Conservation (phyloP, 768 basidiomycete genomes). For the Cantharellus anzutake region DNA sequence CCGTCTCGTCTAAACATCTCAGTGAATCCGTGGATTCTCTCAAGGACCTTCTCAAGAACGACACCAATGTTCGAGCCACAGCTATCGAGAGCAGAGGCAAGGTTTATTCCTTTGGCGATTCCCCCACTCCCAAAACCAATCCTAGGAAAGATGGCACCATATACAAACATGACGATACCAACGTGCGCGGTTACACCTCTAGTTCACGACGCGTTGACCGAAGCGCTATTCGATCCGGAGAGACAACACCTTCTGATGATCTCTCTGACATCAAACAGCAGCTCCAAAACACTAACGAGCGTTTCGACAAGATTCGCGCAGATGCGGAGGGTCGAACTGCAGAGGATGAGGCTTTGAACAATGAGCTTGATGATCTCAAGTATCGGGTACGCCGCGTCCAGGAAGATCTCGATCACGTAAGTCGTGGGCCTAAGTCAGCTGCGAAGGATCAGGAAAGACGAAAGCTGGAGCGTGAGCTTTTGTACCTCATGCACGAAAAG, state of each 20-base stretch:
- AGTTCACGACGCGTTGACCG: slow-evolving; percentile 73
- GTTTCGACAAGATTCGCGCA: slow-evolving; percentile 59
- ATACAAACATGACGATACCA: slow-evolving; percentile 61
- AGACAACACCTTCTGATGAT: slow-evolving; percentile 49
- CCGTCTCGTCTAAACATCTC: slow-evolving; percentile 80
- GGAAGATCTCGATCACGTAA: slow-evolving; percentile 80
- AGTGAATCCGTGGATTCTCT: slow-evolving; percentile 78
- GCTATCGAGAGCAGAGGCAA: slow-evolving; percentile 23
- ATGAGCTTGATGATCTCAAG: slow-evolving; percentile 71
- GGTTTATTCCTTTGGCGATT: slow-evolving; percentile 40
- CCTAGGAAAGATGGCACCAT: slow-evolving; percentile 74
- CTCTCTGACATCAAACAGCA: slow-evolving; percentile 74
- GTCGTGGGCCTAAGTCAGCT: slow-evolving; percentile 47
- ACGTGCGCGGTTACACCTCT: slow-evolving; percentile 58
- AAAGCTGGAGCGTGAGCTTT: slow-evolving; percentile 70
- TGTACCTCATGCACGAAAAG: slow-evolving; percentile 73
- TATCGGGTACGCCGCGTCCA: slow-evolving; percentile 73
- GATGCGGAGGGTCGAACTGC: slow-evolving; percentile 38
- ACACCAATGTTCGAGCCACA: slow-evolving; percentile 43
- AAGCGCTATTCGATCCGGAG: slow-evolving; percentile 48
- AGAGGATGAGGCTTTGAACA: slow-evolving; percentile 82
- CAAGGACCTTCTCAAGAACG: slow-evolving; percentile 72
- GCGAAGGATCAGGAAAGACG: slow-evolving; percentile 74
- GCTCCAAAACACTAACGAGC: slow-evolving; percentile 56
- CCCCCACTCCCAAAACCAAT: slow-evolving; percentile 31